These are phyloP conservation scores for Trypanosoma rangeli DNA, from an alignment of 208 protist species.

Conservation along the genomic window DNA sequence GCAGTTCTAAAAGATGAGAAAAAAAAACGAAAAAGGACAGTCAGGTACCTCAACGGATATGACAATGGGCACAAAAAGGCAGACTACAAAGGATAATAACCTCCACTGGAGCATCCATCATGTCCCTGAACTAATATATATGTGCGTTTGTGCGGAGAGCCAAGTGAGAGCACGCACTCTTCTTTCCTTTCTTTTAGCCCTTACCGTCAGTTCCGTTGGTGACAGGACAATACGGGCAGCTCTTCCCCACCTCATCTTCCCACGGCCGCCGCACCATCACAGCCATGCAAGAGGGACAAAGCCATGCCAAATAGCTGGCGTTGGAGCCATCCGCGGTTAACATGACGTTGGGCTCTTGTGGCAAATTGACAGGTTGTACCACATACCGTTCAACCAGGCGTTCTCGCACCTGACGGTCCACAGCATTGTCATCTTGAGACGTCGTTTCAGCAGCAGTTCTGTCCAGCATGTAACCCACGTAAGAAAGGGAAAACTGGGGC, in stretches of 20 bases:
- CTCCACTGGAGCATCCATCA: not conserved
- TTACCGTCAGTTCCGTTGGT: not conserved
- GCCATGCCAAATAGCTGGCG: conserved; percentile 54
- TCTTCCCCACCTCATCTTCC: conserved; percentile 14
- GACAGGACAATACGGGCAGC: conserved; percentile 20
- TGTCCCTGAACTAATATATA: not conserved
- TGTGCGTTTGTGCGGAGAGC: no score
- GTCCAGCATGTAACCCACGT: conserved; percentile 20
- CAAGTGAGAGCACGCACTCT: no score
- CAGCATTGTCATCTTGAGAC: conserved; percentile 9
- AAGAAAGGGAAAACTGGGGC: conserved; percentile 13
- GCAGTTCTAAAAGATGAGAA: not conserved
- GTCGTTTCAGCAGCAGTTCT: not conserved
- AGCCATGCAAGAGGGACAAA: conserved; percentile 70
- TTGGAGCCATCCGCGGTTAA: conserved; percentile 3
- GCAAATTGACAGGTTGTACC: conserved; percentile 50
- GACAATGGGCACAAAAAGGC: not conserved
- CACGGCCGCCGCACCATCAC: conserved; percentile 37
- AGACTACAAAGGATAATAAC: not conserved
- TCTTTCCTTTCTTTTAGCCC: not conserved
- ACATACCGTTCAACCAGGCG: conserved; percentile 66
- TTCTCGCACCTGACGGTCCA: conserved; percentile 44
- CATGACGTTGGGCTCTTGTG: conserved; percentile 16
- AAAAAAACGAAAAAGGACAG: conserved; percentile 9
- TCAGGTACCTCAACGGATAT: not conserved